These are phyloP conservation scores for Hevea brasiliensis DNA, from an alignment of 345 rosid genomes.

Conservation along the genomic window DNA sequence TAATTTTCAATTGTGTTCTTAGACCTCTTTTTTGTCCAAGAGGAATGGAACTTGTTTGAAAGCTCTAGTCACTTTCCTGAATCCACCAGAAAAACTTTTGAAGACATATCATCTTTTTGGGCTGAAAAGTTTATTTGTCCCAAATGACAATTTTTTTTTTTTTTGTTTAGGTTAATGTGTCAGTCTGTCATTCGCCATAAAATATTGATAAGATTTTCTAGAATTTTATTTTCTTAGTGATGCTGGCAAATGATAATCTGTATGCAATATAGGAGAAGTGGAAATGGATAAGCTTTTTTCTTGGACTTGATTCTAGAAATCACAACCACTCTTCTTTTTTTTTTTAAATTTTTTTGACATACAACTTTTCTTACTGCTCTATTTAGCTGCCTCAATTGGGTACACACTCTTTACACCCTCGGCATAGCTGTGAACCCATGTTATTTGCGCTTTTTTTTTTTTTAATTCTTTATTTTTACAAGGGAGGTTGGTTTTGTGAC, in stretches of 20 bases:
- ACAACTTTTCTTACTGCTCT: too few relatives aligned
- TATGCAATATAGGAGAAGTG: not conserved
- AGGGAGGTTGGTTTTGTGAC: not conserved
- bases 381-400: not conserved
- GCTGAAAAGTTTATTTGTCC: not conserved
- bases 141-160: too few relatives aligned
- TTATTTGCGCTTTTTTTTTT: not conserved
- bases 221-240: not conserved
- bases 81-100: not conserved
- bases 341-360: too few relatives aligned
- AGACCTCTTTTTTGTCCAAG: too few relatives aligned
- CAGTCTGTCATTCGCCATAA: not conserved
- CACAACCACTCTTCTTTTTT: not conserved
- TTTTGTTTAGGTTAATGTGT: not conserved
- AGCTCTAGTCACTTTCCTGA: not conserved
- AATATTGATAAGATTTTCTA: not conserved
- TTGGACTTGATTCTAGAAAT: not conserved
- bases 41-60: not conserved
- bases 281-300: not conserved
- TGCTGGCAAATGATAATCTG: not conserved
- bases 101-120: not conserved
- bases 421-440: not conserved
- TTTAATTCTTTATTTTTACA: too few relatives aligned
- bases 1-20: not conserved
- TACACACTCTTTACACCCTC: not conserved